Base-by-base conservation (phyloP, 345 rosid genomes). In the Arabis hirsuta region DNA sequence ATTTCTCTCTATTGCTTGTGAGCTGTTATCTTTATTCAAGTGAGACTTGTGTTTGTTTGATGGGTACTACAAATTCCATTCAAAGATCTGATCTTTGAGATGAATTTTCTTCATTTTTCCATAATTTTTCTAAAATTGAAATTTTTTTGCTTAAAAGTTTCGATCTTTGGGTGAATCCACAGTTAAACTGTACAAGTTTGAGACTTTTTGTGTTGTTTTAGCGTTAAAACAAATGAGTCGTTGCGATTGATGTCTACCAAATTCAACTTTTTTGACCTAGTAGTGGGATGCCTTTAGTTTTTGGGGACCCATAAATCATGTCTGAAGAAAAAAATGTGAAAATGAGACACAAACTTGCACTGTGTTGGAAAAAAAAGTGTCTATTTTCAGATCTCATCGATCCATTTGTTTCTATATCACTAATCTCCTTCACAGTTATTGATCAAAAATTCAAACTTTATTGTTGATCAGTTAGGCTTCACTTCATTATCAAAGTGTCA, bases 191-290 rank as follows among this genome's bases (percentile, higher is more conserved):
- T 60, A 53, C 56, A 67, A 16, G 41, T 12, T 8, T 51, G 14
- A 44, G 55, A 41, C 38, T 52, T 44, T 38, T 44, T 61, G 2
- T 5, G 7, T 36, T 36, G 41, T 36, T 59, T 54, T 8, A 61
- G 74, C 64, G 51, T 68, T n/a, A 67, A 61, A 55, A 76, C 79
- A 63, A 63, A 69, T 31, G 55, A 63, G 79, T 69, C 55, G 75
- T 69, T 56, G 71, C 14, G 47, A 55, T 29, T 76, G 59, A 63
- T 69, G 65, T 69, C 45, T 63, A 39, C 66, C 2, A 55, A 41
- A 12, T 76, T 61, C 71, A 70, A 69, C 76, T 63, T 62, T 68
- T 70, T 76, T 63, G 75, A 76, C 79, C 65, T 69, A 69, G 79
- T 76, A 63, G 50, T 32, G 62, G 66, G 14, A 50, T 50, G 73